Evolutionary conservation across 2,329 filamentous ascomycete genomes (phyloP), one percentile per base, ranked within the genome.

Genomic region (Dactylellina leptospora): DNA sequence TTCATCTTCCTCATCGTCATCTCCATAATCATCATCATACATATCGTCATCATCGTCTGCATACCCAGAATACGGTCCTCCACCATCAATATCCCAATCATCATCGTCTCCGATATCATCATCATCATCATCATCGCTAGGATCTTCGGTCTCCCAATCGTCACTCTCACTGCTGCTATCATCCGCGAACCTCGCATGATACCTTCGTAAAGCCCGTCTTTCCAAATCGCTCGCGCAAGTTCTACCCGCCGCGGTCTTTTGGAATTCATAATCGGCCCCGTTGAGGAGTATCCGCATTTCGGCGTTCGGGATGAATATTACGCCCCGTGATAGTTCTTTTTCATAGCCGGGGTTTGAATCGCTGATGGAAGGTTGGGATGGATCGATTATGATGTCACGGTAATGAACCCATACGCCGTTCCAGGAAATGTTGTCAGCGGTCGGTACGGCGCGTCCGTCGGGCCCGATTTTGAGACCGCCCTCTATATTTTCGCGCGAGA

Each of bases 331-430:
- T 11, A 75, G 51, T 40, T 73, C 69, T 2, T 23, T 22, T 36
- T 73, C 50, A n/a, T 64, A 33, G 33, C 48, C 45, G 8, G 70
- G 55, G 20, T 68, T 62, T 5, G 54, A 50, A 28, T 47, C 30
- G 8, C 61, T 61, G 27, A 58, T 18, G n/a, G 40, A 61, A 18
- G 48, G 27, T 2, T 33, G 18, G 33, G 53, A 30, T 50, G 55
- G 59, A 54, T 47, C 13, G 55, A 44, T n/a, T n/a, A 68, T 27
- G 40, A 76, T 63, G 20, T 76, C 75, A 3, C 75, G 73, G 58
- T 73, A 76, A 64, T 76, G 75, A 4, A 76, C 22, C 75, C 75
- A 76, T 1, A 76, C 59, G 4, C 75, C 75, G 40, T 76, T 76
- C 55, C 70, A 75, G 23, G 75, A 64, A 38, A 47, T 45, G 53